These are phyloP conservation scores for Byssothecium circinans DNA, from an alignment of 2,329 filamentous ascomycete species.

Conservation along the genomic window DNA sequence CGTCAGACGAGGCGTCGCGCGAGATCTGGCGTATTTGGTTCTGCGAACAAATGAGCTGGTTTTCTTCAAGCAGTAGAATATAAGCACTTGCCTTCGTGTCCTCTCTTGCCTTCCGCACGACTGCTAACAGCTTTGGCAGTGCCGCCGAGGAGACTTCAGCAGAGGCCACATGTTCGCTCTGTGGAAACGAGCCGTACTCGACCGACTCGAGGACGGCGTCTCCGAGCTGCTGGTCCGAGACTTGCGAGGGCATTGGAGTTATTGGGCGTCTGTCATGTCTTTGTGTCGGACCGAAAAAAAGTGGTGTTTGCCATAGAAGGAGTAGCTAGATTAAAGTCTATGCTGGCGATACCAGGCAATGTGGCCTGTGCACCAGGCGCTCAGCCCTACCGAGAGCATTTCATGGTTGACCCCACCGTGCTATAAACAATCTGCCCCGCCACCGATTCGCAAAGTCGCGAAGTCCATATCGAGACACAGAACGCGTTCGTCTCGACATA, in stretches of 20 bases:
- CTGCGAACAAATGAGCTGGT: conserved; percentile 28
- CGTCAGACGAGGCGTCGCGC: conserved; percentile 73
- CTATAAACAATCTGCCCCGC: conserved; percentile 14
- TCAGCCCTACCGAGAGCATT: neutral
- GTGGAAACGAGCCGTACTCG: conserved; percentile 58
- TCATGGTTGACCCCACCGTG: too few species aligned
- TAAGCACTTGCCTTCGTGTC: conserved; percentile 52
- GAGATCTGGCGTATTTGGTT: conserved; percentile 75
- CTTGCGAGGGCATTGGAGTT: conserved; percentile 30
- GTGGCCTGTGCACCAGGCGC: conserved; percentile 6
- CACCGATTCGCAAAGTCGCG: too few species aligned
- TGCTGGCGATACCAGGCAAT: neutral
- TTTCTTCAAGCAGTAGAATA: neutral
- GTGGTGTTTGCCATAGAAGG: too few species aligned
- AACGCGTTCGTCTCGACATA: neutral
- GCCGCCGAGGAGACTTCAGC: conserved; percentile 53
- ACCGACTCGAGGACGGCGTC: conserved; percentile 68
- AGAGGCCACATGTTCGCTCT: conserved; percentile 58
- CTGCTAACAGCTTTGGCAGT: conserved; percentile 54
- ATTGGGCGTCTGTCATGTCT: conserved; percentile 20
- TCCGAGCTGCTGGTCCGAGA: conserved; percentile 49
- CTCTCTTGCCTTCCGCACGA: conserved; percentile 55
- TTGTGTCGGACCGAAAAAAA: neutral
- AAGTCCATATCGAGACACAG: neutral
- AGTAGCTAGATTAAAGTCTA: too few species aligned